phyloP scores from a whole-genome alignment of 768 basidiomycete genomes.

The Hemileccinum rubropunctum region DNA sequence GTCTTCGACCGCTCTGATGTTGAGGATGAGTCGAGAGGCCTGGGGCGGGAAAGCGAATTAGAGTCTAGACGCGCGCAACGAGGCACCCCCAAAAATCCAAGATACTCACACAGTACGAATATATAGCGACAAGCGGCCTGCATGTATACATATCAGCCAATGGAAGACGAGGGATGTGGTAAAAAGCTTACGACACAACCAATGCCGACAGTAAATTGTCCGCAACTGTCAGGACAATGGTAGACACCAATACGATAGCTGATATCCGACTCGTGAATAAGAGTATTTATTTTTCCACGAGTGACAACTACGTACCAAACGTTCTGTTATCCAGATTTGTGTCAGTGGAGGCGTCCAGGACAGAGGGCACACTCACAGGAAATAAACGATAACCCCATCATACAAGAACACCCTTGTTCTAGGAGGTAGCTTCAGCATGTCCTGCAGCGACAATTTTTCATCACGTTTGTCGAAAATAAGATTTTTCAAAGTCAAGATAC shows the following conservation, averaged over 20 bases:
- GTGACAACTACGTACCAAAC: constrained; percentile 8
- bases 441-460: not conserved
- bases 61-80: not conserved
- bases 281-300: not conserved
- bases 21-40: constrained; percentile 7
- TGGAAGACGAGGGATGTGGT: not conserved
- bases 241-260: constrained; percentile 18
- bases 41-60: not conserved
- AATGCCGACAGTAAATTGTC: constrained; percentile 11
- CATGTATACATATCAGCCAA: constrained; percentile 3
- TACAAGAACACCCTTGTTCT: constrained; percentile 6
- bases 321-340: constrained; percentile 7
- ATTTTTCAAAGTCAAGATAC: constrained; percentile 14
- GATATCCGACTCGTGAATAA: not conserved
- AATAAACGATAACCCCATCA: constrained; percentile 15
- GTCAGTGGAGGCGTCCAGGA: not conserved
- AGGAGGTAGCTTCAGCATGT: not conserved
- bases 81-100: not conserved
- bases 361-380: constrained; percentile 12
- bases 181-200: constrained; percentile 12
- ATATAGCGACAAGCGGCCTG: constrained; percentile 15
- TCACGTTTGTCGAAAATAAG: not conserved
- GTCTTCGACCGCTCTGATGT: constrained; percentile 10
- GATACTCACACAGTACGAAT: constrained; percentile 23
- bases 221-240: constrained; percentile 13